Conservation (phyloP, 225 moss, liverwort and hornwort genomes). For the Pseudisothecium myosuroides region DNA sequence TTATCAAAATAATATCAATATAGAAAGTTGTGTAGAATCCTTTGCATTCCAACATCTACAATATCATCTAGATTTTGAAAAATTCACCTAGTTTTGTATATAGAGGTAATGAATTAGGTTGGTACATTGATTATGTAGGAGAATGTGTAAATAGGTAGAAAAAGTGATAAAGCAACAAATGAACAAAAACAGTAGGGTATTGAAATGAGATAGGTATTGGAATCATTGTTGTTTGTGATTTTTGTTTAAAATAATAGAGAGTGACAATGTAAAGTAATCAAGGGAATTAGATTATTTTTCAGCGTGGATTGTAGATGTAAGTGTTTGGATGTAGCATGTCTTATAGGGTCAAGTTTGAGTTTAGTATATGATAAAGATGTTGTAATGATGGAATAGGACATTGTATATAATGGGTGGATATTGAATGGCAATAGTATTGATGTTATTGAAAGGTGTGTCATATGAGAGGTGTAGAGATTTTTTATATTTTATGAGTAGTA, state of each 20-base stretch:
- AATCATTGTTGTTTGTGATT: not conserved
- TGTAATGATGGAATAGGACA: no score
- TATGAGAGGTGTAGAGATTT: not conserved
- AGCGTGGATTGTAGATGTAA: no score
- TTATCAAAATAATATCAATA: not conserved
- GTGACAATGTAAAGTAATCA: no score
- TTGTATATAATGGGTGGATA: no score
- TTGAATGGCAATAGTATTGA: not conserved
- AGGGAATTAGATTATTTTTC: no score
- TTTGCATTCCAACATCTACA: not conserved
- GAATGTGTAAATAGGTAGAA: not conserved
- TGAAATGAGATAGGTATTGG: not conserved
- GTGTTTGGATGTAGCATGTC: fast-evolving
- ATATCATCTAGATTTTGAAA: not conserved
- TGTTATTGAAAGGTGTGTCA: not conserved
- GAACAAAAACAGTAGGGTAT: fast-evolving
- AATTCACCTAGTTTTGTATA: not conserved
- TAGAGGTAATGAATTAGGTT: no score
- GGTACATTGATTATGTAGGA: no score
- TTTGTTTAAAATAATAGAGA: not conserved
- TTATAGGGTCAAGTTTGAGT: not conserved
- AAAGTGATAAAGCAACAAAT: not conserved
- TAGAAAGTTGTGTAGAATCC: not conserved
- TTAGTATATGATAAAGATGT: not conserved
- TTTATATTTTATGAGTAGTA: not conserved